Conservation (phyloP, 2,329 filamentous ascomycete species). For the Volutella citrinella region DNA sequence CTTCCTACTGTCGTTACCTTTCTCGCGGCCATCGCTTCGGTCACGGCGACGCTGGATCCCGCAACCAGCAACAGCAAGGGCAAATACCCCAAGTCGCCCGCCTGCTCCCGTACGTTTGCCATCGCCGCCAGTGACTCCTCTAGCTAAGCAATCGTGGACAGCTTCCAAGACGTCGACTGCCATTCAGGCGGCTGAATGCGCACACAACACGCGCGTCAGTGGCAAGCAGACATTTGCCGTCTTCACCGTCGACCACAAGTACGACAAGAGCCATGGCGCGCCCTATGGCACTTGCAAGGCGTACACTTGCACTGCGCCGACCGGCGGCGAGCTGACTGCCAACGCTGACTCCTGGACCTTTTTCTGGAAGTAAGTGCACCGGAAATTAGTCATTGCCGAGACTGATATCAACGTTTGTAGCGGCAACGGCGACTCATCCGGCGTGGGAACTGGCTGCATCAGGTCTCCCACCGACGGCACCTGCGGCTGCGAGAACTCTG, state of each 20-base stretch:
- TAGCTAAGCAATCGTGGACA: too few species aligned
- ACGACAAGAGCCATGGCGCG: conserved; percentile 21
- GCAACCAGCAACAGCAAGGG: conserved; percentile 22
- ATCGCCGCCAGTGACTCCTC: too few species aligned
- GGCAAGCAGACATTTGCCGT: conserved; percentile 23
- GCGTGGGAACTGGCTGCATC: conserved; percentile 23
- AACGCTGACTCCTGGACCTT: conserved; percentile 24
- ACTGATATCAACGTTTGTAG: conserved; percentile 7
- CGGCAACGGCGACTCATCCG: conserved; percentile 16
- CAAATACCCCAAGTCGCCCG: conserved; percentile 18
- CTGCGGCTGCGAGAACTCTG: conserved; percentile 24
- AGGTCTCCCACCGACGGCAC: conserved; percentile 19
- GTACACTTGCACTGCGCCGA: conserved; percentile 19
- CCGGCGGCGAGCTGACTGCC: conserved; percentile 8
- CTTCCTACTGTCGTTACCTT: conserved; percentile 19
- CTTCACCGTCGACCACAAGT: conserved; percentile 22
- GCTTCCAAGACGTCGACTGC: conserved; percentile 21
- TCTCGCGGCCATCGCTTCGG: conserved; percentile 16
- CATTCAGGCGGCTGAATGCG: conserved; percentile 24
- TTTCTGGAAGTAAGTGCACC: conserved; percentile 20
- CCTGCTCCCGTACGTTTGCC: conserved; percentile 20
- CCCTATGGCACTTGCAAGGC: conserved; percentile 21
- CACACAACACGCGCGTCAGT: conserved; percentile 23
- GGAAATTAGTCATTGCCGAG: too few species aligned
- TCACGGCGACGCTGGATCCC: conserved; percentile 21